phyloP scores from a whole-genome alignment of 2,329 filamentous ascomycete genomes.

The Colletotrichum caudatum region DNA sequence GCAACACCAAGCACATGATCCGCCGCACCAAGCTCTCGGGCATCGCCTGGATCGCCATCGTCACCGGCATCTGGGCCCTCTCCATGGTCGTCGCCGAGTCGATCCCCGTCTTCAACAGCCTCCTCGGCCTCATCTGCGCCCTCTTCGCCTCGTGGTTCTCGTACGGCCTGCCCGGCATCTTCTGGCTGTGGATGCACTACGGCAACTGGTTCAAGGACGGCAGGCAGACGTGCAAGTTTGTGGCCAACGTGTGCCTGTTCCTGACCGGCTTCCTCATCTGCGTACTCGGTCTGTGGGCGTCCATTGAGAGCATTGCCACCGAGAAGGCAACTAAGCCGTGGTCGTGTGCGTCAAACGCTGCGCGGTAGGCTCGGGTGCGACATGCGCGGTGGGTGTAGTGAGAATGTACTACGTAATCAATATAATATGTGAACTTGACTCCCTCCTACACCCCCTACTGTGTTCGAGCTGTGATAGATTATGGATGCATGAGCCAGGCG shows the following conservation, averaged over 20 bases:
- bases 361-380: neutral
- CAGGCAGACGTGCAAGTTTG: constrained; percentile 50
- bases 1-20: constrained; percentile 66
- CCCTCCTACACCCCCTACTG: neutral
- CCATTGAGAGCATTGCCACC: constrained; percentile 51
- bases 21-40: constrained; percentile 63
- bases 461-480: neutral
- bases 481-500: neutral
- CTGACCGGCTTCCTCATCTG: constrained; percentile 53
- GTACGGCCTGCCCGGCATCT: constrained; percentile 60
- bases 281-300: constrained; percentile 55
- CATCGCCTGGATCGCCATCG: constrained; percentile 70
- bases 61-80: constrained; percentile 66
- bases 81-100: constrained; percentile 77
- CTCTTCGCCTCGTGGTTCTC: constrained; percentile 78
- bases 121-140: constrained; percentile 72
- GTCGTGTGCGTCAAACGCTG: constrained; percentile 51
- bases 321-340: constrained; percentile 51
- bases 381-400: neutral
- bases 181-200: constrained; percentile 62
- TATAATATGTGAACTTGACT: constrained; percentile 21
- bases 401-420: neutral
- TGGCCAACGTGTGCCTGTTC: constrained; percentile 49
- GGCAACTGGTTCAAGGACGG: constrained; percentile 53
- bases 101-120: constrained; percentile 75